Conservation (phyloP, 768 basidiomycete species). For the Polyporus arcularius region DNA sequence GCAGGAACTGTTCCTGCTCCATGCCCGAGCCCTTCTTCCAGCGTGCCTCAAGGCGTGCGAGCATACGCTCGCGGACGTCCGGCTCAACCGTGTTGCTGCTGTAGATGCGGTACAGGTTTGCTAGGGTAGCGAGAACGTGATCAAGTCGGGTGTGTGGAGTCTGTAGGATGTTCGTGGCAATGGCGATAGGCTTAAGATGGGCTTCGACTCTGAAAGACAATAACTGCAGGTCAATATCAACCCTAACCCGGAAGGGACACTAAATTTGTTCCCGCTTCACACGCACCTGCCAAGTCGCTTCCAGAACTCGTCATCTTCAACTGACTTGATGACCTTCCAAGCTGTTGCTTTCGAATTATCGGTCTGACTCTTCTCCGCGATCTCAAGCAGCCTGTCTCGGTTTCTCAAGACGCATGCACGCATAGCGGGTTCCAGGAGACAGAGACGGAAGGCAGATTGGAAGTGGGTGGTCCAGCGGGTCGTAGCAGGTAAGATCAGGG, state of each 20-base stretch:
- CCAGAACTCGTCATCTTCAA: constrained; percentile 9
- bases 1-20: constrained; percentile 38
- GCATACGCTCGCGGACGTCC: constrained; percentile 19
- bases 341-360: constrained; percentile 12
- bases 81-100: constrained; percentile 10
- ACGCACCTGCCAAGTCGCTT: constrained; percentile 1
- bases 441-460: constrained; percentile 4
- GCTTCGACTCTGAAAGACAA: background rate
- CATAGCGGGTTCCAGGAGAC: background rate
- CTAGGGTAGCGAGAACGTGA: constrained; percentile 19
- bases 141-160: constrained; percentile 10
- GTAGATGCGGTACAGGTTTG: constrained; percentile 25
- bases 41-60: constrained; percentile 33
- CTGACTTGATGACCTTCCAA: background rate
- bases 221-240: too few relatives aligned
- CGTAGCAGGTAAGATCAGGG: constrained; percentile 13
- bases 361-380: background rate
- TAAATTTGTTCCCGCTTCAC: too few relatives aligned
- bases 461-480: constrained; percentile 24
- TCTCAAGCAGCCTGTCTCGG: background rate
- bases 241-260: too few relatives aligned
- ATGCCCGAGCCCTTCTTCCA: constrained; percentile 30
- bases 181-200: constrained; percentile 21
- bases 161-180: constrained; percentile 20
- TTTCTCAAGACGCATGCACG: background rate